Evolutionary conservation across 805 yeast genomes (phyloP).

Genomic region (Candida adriatica): DNA sequence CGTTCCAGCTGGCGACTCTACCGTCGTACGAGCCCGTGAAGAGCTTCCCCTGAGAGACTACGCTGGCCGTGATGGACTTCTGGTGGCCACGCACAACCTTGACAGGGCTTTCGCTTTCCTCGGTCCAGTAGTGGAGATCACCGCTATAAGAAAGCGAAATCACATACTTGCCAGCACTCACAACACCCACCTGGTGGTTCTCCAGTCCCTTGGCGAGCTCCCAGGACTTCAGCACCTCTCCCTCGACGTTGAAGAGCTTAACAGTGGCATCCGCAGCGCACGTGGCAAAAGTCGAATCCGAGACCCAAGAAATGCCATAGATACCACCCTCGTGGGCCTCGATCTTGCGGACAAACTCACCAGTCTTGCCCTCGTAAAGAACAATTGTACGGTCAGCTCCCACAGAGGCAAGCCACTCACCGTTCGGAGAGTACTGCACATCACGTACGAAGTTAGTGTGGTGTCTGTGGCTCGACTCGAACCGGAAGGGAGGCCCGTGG

Average conservation of each 20-base stretch:
- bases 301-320: conserved; percentile 68
- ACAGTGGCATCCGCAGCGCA: conserved; percentile 78
- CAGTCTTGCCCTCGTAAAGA: conserved; percentile 82
- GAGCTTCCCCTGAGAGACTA: conserved; percentile 24
- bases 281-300: conserved; percentile 59
- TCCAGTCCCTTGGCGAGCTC: conserved; percentile 37
- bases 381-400: conserved; percentile 79
- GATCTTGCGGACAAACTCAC: conserved; percentile 56
- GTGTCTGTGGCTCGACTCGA: conserved; percentile 60
- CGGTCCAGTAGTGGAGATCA: conserved; percentile 51
- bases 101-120: conserved; percentile 27
- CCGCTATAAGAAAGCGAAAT: conserved; percentile 71
- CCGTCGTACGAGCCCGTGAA: conserved; percentile 84
- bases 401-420: conserved; percentile 65
- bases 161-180: conserved; percentile 51
- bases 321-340: conserved; percentile 67
- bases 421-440: conserved; percentile 78
- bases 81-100: conserved; percentile 69
- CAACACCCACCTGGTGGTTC: conserved; percentile 77
- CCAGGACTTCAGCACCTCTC: conserved; percentile 45
- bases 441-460: conserved; percentile 78
- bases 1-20: conserved; percentile 52
- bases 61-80: conserved; percentile 62
- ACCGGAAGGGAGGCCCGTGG: conserved; percentile 93
- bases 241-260: conserved; percentile 55